phyloP scores from a whole-genome alignment of 1,284 basidiomycete species.

The Sporisorium iseilematis-ciliati region DNA sequence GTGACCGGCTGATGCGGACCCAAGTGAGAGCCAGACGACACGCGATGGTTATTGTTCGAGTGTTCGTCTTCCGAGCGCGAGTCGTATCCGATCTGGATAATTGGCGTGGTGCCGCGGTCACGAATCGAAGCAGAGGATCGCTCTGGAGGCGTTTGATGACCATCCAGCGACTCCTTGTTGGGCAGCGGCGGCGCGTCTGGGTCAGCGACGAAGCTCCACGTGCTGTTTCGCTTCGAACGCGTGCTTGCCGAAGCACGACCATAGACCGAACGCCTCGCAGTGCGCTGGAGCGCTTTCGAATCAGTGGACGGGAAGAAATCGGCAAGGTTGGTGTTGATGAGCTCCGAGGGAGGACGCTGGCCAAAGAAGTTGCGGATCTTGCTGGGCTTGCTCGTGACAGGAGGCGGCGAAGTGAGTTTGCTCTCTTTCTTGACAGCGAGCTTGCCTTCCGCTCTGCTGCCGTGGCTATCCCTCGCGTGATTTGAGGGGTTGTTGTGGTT shows the following conservation, averaged over 20 bases:
- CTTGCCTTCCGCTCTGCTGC: slow-evolving; percentile 17
- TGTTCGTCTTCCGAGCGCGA: slow-evolving; percentile 36
- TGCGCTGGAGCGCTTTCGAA: slow-evolving; percentile 74
- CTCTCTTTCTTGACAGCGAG: slow-evolving; percentile 26
- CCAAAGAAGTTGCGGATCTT: slow-evolving; percentile 96
- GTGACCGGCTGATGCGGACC: slow-evolving; percentile 15
- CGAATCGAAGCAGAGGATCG: slow-evolving; percentile 28
- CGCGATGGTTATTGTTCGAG: slow-evolving; percentile 13
- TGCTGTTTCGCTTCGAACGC: slow-evolving; percentile 62
- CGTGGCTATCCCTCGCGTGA: slow-evolving; percentile 5
- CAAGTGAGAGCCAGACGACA: slow-evolving; percentile 7
- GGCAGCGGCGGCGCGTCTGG: slow-evolving; percentile 56
- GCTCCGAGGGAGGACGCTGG: slow-evolving; percentile 93
- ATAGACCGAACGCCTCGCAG: slow-evolving; percentile 62
- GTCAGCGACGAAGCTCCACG: slow-evolving; percentile 63
- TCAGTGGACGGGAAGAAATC: slow-evolving; percentile 96
- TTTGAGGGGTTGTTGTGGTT: slow-evolving; percentile 7
- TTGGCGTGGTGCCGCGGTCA: slow-evolving; percentile 28
- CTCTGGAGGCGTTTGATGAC: slow-evolving; percentile 12
- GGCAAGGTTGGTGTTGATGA: slow-evolving; percentile 94
- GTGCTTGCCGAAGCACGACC: slow-evolving; percentile 59
- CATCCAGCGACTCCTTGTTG: slow-evolving; percentile 53
- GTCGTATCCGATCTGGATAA: slow-evolving; percentile 56
- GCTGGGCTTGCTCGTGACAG: slow-evolving; percentile 56
- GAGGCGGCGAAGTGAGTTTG: slow-evolving; percentile 21